Base-by-base conservation (phyloP, 495 filamentous ascomycete genomes). In the Chlorociboria aeruginascens region DNA sequence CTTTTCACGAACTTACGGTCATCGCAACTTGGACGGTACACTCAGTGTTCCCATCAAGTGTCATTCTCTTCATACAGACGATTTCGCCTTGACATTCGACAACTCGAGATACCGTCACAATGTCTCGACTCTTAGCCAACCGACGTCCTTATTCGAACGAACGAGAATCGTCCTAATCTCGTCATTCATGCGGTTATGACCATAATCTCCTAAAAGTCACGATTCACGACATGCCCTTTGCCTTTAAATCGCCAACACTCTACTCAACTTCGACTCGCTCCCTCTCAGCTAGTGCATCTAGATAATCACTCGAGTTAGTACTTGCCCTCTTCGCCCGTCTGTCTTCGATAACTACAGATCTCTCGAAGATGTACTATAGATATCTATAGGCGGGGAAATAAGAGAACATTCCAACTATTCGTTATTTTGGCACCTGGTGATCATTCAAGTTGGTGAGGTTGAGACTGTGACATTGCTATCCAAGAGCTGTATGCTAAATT, bases 141-240 rank as follows among this genome's bases (percentile, higher is more conserved):
- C 63, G 54, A 61, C 55, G 53, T 60, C 62, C 56, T 58, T 47
- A 51, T 51, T 53, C 47, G 52, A 54, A 57, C 57, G 57, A 51
- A 61, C 54, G 57, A 65, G 62, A 63, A 63, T 52, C 59, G 61
- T 45, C 64, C 57, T 62, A 62, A 65, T 61, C 59, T 57, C 59
- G 60, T 58, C 53, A 57, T 55, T 46, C 53, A 56, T 53, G 55
- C 54, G 51, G 51, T 51, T 59, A 60, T 57, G 57, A 60, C 53
- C 57, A 54, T 49, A 53, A 29, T 47, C 48, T 47, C 49, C 51
- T 17, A 50, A 55, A 58, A 55, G 52, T 59, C 46, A 59, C 56
- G 49, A 53, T 52, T 52, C 44, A 52, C 49, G 43, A 55, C 40
- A 45, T 45, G 44, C 40, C 51, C 51, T 38, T 47, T 47, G 41